These are phyloP conservation scores for Paracoccidioides lutzii DNA, from an alignment of 2,329 filamentous ascomycete species.

Conservation along the genomic window DNA sequence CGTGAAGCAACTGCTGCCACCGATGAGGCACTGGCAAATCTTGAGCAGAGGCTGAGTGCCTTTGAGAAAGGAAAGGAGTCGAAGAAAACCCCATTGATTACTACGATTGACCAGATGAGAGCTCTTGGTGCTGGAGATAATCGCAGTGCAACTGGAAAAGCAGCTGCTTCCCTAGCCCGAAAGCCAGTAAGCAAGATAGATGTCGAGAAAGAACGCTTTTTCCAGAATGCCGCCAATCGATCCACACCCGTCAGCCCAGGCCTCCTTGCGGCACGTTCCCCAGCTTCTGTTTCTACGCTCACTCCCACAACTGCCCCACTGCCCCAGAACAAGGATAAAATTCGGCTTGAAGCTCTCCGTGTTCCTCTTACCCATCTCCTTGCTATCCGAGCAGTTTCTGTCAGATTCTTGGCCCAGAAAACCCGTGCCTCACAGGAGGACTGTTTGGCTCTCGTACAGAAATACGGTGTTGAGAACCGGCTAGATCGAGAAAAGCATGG, in stretches of 20 bases:
- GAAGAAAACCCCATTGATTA: constrained; percentile 37
- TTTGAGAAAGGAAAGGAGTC: constrained; percentile 49
- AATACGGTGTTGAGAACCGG: constrained; percentile 40
- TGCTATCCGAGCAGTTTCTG: constrained; percentile 38
- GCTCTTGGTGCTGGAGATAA: constrained; percentile 25
- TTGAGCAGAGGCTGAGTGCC: constrained; percentile 47
- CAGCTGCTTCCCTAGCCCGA: constrained; percentile 18
- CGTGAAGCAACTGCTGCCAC: constrained; percentile 42
- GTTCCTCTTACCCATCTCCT: constrained; percentile 40
- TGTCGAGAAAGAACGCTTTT: constrained; percentile 30
- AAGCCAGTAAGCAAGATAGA: constrained; percentile 27
- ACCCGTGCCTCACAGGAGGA: constrained; percentile 39
- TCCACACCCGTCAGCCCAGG: constrained; percentile 32
- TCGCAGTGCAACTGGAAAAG: constrained; percentile 19
- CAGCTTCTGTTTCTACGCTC: constrained; percentile 22
- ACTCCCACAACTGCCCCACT: constrained; percentile 33
- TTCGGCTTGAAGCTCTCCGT: constrained; percentile 32
- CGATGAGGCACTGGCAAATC: constrained; percentile 46
- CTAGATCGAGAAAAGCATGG: constrained; percentile 39
- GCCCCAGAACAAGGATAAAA: constrained; percentile 24
- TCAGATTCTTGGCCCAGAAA: constrained; percentile 34
- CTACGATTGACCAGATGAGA: constrained; percentile 25
- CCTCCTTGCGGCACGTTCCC: constrained; percentile 25
- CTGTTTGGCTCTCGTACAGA: constrained; percentile 35
- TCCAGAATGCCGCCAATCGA: constrained; percentile 25